Evolutionary conservation across 495 filamentous ascomycete genomes (phyloP).

Genomic region (Parmelia sp.): DNA sequence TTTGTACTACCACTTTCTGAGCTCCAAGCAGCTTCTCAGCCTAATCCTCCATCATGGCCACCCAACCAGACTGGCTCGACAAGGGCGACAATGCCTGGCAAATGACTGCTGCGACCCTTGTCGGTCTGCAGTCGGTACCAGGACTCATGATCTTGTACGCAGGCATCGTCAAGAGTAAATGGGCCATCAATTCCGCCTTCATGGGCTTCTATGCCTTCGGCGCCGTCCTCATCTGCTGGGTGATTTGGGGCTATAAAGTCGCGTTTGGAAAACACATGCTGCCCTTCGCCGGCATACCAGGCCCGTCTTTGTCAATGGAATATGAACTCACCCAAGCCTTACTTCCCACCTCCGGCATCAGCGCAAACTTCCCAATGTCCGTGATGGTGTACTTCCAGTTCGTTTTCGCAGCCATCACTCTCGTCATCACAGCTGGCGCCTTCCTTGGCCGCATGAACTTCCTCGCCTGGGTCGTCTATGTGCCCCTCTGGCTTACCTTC

Average conservation of each 20-base stretch:
- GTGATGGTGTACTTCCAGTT: slow-evolving; percentile 60
- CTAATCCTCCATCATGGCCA: slow-evolving; percentile 17
- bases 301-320: slow-evolving; percentile 43
- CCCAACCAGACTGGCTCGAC: slow-evolving; percentile 38
- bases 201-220: slow-evolving; percentile 55
- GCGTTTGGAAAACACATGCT: slow-evolving; percentile 47
- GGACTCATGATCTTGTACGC: slow-evolving; percentile 52
- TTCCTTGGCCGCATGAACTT: slow-evolving; percentile 50
- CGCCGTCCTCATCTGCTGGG: slow-evolving; percentile 49
- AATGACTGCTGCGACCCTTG: slow-evolving; percentile 48
- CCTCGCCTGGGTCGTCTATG: slow-evolving; percentile 51
- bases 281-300: slow-evolving; percentile 46
- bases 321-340: slow-evolving; percentile 40
- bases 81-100: slow-evolving; percentile 54
- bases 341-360: slow-evolving; percentile 39
- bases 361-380: slow-evolving; percentile 40
- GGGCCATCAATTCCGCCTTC: slow-evolving; percentile 52
- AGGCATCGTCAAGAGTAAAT: slow-evolving; percentile 52
- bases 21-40: background rate
- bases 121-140: slow-evolving; percentile 48
- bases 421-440: slow-evolving; percentile 47
- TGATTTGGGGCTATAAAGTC: slow-evolving; percentile 51
- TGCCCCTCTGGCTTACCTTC: slow-evolving; percentile 45
- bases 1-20: background rate
- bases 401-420: slow-evolving; percentile 53